Evolutionary conservation across 2,329 filamentous ascomycete genomes (phyloP).

Genomic region (Aspergillus neotritici): DNA sequence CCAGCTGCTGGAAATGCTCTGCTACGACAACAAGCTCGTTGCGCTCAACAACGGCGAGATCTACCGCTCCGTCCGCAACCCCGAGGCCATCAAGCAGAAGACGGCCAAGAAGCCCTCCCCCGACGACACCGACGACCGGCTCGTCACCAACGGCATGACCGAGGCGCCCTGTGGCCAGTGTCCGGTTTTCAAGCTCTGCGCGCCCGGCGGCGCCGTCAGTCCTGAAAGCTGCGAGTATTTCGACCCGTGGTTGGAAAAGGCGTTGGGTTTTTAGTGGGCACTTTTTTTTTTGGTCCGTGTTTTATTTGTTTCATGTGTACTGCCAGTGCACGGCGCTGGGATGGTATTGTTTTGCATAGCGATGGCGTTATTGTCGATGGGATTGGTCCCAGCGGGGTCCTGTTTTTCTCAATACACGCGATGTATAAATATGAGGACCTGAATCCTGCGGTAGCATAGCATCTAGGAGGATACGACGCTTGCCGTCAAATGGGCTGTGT

Average conservation of each 20-base stretch:
- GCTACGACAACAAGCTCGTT: constrained; percentile 82
- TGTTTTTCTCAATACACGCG: constrained; percentile 9
- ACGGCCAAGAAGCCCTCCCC: constrained; percentile 29
- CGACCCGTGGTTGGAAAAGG: constrained; percentile 65
- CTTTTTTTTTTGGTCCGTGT: constrained; percentile 3
- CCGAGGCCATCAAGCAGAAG: constrained; percentile 30
- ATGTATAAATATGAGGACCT: neutral
- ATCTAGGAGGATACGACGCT: too few species aligned
- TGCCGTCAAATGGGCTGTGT: too few species aligned
- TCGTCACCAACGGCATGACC: constrained; percentile 67
- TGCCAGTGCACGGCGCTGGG: constrained; percentile 9
- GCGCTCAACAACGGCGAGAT: constrained; percentile 44
- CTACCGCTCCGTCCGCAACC: constrained; percentile 45
- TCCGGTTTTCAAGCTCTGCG: constrained; percentile 88
- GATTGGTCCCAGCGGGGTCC: constrained; percentile 6
- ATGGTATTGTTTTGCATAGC: constrained; percentile 32
- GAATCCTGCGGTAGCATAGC: too few species aligned
- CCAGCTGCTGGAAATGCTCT: constrained; percentile 79
- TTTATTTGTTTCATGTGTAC: constrained; percentile 8
- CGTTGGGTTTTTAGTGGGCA: constrained; percentile 33
- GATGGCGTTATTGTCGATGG: constrained; percentile 29
- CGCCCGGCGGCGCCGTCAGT: constrained; percentile 83
- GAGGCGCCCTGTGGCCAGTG: constrained; percentile 88
- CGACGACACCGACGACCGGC: constrained; percentile 34
- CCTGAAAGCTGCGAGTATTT: constrained; percentile 91